Base-by-base conservation (phyloP, 208 protist genomes). In the Leishmania gerbilli region DNA sequence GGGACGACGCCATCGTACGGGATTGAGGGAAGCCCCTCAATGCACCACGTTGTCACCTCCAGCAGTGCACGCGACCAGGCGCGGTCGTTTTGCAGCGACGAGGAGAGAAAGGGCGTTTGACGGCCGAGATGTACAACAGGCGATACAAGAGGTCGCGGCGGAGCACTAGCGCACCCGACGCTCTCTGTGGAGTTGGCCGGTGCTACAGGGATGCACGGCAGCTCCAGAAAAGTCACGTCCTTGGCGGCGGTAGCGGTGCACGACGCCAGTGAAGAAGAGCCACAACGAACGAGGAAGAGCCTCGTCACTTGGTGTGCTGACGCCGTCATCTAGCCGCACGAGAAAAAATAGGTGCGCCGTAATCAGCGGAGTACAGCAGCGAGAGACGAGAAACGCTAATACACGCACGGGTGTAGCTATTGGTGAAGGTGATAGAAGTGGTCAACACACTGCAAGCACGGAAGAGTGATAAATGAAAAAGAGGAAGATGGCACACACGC, bases 11-110 rank as follows among this genome's bases (percentile, higher is more conserved):
- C 40, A 17, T 56, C 76, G 27, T 47, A 27, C 31, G 72, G 13
- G 49, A n/a, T 45, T 21, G 76, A 56, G 58, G 77, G 24, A 4
- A 85, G 76, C 13, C 82, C 82, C 42, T 85, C 55, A 37, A 85
- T 85, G 74, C 77, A 85, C 82, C 82, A 85, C 37, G 82, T 79
- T n/a, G 82, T 85, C 31, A 85, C 72, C 56, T 85, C 82, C 19
- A 85, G 31, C 2, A 82, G 56, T 42, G 49, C 58, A 7, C 82
- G 82, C 2, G 82, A 85, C 82, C 82, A 85, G 51, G 62, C 55
- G 9, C 82, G 82, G 37, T 82, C 72, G 77, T 82, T 85, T 27
- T 55, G 37, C 51, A 85, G 55, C 1, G 82, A 42, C 0, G 69
- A 51, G 45, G 49, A 62, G 3, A 85, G 72, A 13, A 85, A 55